A percentile compares a stretch with the other conserved stretches of the same genome.
phyloP scores from a whole-genome alignment of 1,284 basidiomycete genomes.

The Cutaneotrichosporon sp. region DNA sequence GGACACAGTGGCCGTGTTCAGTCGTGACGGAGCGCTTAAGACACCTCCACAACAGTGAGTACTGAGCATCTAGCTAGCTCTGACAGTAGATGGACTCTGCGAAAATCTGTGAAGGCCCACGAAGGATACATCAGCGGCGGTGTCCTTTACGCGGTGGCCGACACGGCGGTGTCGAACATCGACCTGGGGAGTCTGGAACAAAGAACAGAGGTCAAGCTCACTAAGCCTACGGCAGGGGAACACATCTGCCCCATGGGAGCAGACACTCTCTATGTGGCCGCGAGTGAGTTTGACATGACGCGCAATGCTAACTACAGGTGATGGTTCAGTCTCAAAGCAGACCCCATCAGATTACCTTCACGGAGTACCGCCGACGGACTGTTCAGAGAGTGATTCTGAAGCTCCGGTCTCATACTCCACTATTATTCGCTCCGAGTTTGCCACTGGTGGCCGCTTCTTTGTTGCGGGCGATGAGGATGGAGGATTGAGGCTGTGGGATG shows the following conservation, averaged over 20 bases:
- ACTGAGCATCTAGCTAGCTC: neutral
- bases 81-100: slow-evolving; percentile 1
- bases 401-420: slow-evolving; percentile 31
- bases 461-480: slow-evolving; percentile 47
- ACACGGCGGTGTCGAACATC: neutral
- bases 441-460: slow-evolving; percentile 16
- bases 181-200: slow-evolving; percentile 10
- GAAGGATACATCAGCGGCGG: slow-evolving; percentile 6
- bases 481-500: slow-evolving; percentile 38
- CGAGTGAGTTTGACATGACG: neutral
- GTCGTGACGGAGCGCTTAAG: neutral
- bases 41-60: neutral
- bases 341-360: slow-evolving; percentile 17
- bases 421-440: slow-evolving; percentile 10
- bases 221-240: neutral
- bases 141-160: slow-evolving; percentile 1
- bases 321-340: slow-evolving; percentile 14
- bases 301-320: neutral
- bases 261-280: slow-evolving; percentile 11
- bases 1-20: slow-evolving; percentile 10
- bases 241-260: slow-evolving; percentile 15
- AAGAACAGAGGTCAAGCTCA: neutral
- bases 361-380: neutral
- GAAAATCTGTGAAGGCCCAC: slow-evolving; percentile 2
- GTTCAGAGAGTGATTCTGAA: slow-evolving; percentile 26